A percentile compares a stretch with the other conserved stretches of the same genome.
Evolutionary conservation across 2,329 filamentous ascomycete genomes (phyloP).

Genomic region (Diaporthe helianthi): DNA sequence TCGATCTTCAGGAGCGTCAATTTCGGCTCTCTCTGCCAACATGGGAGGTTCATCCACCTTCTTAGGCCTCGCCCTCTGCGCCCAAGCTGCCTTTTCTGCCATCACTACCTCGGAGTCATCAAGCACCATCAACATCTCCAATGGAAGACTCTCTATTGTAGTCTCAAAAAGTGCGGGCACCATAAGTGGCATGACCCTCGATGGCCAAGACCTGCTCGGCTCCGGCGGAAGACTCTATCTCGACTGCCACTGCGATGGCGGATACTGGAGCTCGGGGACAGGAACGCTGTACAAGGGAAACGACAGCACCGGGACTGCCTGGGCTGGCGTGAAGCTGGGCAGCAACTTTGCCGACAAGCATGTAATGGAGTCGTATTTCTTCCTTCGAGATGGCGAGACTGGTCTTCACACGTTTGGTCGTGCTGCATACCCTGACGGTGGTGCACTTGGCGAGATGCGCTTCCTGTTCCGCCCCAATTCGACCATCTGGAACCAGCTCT

Average conservation of each 20-base stretch:
- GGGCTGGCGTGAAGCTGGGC: slow-evolving; percentile 66
- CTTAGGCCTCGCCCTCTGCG: not conserved
- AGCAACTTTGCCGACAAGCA: slow-evolving; percentile 64
- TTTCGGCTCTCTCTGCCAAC: not conserved
- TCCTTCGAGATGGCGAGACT: slow-evolving; percentile 67
- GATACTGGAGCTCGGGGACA: slow-evolving; percentile 65
- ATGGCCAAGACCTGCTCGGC: slow-evolving; percentile 24
- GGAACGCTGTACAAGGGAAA: slow-evolving; percentile 57
- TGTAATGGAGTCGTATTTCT: slow-evolving; percentile 69
- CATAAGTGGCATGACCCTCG: not conserved
- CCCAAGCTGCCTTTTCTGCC: not conserved
- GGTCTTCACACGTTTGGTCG: slow-evolving; percentile 67
- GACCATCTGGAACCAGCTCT: slow-evolving; percentile 66
- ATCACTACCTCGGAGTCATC: slow-evolving; percentile 8
- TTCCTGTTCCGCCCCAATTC: slow-evolving; percentile 67
- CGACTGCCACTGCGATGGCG: slow-evolving; percentile 68
- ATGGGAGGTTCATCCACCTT: not conserved
- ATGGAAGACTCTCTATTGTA: slow-evolving; percentile 1
- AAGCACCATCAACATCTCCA: slow-evolving; percentile 20
- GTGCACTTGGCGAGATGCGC: slow-evolving; percentile 67
- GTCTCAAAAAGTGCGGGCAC: slow-evolving; percentile 9
- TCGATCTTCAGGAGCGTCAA: not conserved
- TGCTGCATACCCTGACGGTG: slow-evolving; percentile 63
- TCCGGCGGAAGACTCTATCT: slow-evolving; percentile 3
- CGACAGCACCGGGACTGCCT: slow-evolving; percentile 57